Evolutionary conservation across 139 green algal species (phyloP), one percentile per base, ranked within the genome.

Genomic region (Edaphochlamys debaryana): DNA sequence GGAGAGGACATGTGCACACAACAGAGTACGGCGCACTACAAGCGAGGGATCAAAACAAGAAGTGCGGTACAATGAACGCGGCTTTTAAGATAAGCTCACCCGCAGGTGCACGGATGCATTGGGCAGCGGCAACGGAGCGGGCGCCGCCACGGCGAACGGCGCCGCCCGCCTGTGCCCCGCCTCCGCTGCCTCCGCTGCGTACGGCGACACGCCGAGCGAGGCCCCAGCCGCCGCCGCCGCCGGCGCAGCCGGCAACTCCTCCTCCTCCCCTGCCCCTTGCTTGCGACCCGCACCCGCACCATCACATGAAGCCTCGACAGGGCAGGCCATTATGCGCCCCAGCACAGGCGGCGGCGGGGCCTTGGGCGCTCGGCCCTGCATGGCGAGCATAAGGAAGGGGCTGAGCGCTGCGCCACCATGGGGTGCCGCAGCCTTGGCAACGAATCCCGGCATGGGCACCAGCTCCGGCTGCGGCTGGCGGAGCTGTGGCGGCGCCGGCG

Each of bases 51-150:
- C n/a, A n/a, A n/a, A n/a, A n/a, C n/a, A n/a, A n/a, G n/a, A n/a
- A n/a, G n/a, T n/a, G n/a, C n/a, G n/a, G n/a, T n/a, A n/a, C n/a
- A n/a, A n/a, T n/a, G n/a, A n/a, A n/a, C n/a, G n/a, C n/a, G n/a
- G n/a, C n/a, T n/a, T n/a, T n/a, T n/a, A n/a, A n/a, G n/a, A n/a
- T n/a, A n/a, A n/a, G n/a, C n/a, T n/a, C 27, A 79, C 72, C 73
- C 73, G 13, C 56, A 80, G 40, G 37, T 80, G 73, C 45, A 80
- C 73, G 2, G 73, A 80, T 6, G 73, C 54, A 15, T 69, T 56
- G 11, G 73, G 73, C 40, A 80, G 58, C 37, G 73, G 73, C 56
- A 80, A 56, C 29, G 73, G 73, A 0, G 73, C 73, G 3, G 73
- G 56, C 9, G 73, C 56, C 8, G 8, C 73, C 36, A 8, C 34